phyloP scores from a whole-genome alignment of 139 green algal species.

The Chlorella sp. region DNA sequence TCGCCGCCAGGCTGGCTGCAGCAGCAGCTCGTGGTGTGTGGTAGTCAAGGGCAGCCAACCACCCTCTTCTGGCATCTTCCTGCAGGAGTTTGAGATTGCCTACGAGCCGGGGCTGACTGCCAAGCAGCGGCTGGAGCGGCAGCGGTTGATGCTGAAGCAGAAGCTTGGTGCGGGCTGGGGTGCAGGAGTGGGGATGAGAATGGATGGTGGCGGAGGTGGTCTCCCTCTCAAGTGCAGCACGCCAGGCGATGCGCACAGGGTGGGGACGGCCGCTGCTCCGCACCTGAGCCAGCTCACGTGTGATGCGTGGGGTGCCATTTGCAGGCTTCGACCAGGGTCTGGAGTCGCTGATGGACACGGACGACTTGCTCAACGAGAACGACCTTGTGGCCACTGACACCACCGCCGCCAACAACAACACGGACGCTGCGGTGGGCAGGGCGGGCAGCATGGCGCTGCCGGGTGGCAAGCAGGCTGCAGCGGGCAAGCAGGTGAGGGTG shows the following conservation, averaged over 20 bases:
- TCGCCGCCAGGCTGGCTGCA: background rate
- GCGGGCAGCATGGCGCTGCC: too few relatives aligned
- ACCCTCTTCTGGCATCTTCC: background rate
- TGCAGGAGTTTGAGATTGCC: constrained; percentile 63
- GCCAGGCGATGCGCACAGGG: background rate
- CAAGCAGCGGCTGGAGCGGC: constrained; percentile 52
- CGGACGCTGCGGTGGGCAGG: too few relatives aligned
- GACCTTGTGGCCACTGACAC: constrained; percentile 47
- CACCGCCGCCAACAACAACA: background rate
- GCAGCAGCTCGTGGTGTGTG: background rate
- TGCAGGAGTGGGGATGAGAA: too few relatives aligned
- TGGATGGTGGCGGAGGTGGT: too few relatives aligned
- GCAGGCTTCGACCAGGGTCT: constrained; percentile 39
- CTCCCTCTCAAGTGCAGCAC: background rate
- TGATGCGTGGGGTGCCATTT: background rate
- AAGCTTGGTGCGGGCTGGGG: constrained; percentile 66
- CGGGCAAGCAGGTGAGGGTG: background rate
- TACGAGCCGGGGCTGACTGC: constrained; percentile 21
- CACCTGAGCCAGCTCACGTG: background rate
- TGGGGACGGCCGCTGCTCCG: background rate
- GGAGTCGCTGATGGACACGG: constrained; percentile 63
- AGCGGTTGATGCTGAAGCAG: constrained; percentile 60
- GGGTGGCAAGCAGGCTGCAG: constrained; percentile 1
- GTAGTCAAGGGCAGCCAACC: background rate
- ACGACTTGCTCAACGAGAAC: constrained; percentile 70